These are phyloP conservation scores for Saxispiralis lemnorum DNA, from an alignment of 495 filamentous ascomycete species.

Conservation along the genomic window DNA sequence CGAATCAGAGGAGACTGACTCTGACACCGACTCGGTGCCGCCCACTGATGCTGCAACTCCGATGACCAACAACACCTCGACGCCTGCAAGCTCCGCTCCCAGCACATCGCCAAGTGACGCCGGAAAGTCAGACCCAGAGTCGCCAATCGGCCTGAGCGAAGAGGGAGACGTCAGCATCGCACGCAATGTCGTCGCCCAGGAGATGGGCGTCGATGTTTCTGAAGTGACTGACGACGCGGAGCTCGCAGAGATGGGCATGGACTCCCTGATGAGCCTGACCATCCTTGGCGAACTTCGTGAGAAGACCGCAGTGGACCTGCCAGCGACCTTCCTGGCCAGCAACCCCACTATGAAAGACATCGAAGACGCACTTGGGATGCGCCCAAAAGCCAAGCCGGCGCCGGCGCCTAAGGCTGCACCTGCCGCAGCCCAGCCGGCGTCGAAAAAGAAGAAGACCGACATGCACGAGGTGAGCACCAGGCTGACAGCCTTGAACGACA, in stretches of 20 bases:
- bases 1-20: slow-evolving; percentile 17
- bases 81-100: slow-evolving; percentile 25
- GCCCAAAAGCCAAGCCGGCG: slow-evolving; percentile 20
- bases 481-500: slow-evolving; percentile 16
- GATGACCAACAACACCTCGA: slow-evolving; percentile 19
- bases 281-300: slow-evolving; percentile 29
- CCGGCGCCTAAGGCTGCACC: slow-evolving; percentile 11
- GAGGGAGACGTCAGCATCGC: slow-evolving; percentile 23
- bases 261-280: slow-evolving; percentile 30
- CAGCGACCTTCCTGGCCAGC: slow-evolving; percentile 26
- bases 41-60: slow-evolving; percentile 22
- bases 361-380: slow-evolving; percentile 30
- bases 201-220: slow-evolving; percentile 28
- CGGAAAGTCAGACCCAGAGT: slow-evolving; percentile 18
- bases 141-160: slow-evolving; percentile 8
- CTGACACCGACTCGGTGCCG: slow-evolving; percentile 19
- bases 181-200: slow-evolving; percentile 26
- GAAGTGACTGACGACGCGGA: slow-evolving; percentile 27
- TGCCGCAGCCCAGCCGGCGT: not conserved
- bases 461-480: slow-evolving; percentile 24
- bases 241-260: slow-evolving; percentile 29
- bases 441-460: slow-evolving; percentile 18
- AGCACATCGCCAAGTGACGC: slow-evolving; percentile 21
- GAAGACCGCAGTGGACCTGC: slow-evolving; percentile 27
- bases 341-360: slow-evolving; percentile 29